These are phyloP conservation scores for Cicer bijugum DNA, from an alignment of 306 rosid genomes.

Conservation along the genomic window DNA sequence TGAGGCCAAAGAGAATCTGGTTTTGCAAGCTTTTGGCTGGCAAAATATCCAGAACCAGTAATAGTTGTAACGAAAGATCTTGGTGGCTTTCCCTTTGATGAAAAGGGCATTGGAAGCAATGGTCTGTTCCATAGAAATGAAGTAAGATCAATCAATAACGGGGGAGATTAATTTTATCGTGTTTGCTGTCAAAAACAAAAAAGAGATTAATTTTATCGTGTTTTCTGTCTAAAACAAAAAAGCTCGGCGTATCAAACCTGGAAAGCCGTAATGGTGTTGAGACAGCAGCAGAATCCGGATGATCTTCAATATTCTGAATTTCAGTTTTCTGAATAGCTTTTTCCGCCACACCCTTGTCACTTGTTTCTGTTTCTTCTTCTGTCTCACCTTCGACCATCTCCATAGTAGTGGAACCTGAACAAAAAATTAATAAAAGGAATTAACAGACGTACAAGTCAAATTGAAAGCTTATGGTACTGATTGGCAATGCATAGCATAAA, in stretches of 20 bases:
- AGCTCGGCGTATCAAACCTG: constrained; percentile 57
- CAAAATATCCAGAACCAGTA: constrained; percentile 58
- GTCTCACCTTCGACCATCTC: constrained; percentile 54
- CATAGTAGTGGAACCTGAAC: constrained; percentile 58
- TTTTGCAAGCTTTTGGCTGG: constrained; percentile 61
- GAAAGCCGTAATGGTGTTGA: constrained; percentile 66
- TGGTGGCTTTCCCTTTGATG: constrained; percentile 73
- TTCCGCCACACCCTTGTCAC: constrained; percentile 53
- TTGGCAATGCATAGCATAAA: constrained; percentile 1
- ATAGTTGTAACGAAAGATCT: constrained; percentile 64
- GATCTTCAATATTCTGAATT: constrained; percentile 61
- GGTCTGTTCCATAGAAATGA: constrained; percentile 50
- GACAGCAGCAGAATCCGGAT: constrained; percentile 53
- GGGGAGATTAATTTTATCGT: background rate
- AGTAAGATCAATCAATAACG: constrained; percentile 5
- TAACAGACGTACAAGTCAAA: background rate
- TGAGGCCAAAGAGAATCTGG: constrained; percentile 60
- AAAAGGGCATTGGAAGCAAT: constrained; percentile 59
- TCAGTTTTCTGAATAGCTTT: constrained; percentile 58
- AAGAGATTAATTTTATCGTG: background rate
- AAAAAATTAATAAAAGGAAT: constrained; percentile 21
- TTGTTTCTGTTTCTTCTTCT: constrained; percentile 71
- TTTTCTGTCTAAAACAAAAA: constrained; percentile 32
- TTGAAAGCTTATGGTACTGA: constrained; percentile 18
- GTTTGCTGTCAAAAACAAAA: constrained; percentile 28